These are phyloP conservation scores for Chenopodium formosanum DNA, from an alignment of 148 eudicot species.

Conservation along the genomic window DNA sequence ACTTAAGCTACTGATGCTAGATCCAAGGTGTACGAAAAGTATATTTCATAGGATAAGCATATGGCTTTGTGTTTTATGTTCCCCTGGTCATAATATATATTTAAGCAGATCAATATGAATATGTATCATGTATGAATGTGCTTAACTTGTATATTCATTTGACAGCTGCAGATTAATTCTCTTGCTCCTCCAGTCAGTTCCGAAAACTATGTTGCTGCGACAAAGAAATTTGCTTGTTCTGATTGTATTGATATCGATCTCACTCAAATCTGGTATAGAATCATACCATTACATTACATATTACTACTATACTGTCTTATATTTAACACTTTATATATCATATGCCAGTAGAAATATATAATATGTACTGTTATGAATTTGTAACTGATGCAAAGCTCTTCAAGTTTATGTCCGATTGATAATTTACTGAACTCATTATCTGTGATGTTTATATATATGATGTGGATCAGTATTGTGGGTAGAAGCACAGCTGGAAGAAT, in stretches of 20 bases:
- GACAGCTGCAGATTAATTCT: background rate
- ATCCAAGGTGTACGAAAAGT: conserved; percentile 15
- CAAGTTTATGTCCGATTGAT: background rate
- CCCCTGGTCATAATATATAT: background rate
- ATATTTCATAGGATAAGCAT: background rate
- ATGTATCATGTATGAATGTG: background rate
- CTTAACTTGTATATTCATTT: background rate
- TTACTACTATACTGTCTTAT: background rate
- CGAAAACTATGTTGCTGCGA: conserved; percentile 21
- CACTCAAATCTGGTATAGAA: conserved; percentile 35
- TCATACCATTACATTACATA: background rate
- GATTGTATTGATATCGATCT: conserved; percentile 24
- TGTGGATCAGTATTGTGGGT: background rate
- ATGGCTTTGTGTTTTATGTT: background rate
- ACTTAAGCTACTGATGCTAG: background rate
- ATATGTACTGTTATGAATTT: background rate
- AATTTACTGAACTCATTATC: too few relatives aligned
- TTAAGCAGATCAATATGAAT: background rate
- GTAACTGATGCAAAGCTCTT: background rate
- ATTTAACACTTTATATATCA: too few relatives aligned
- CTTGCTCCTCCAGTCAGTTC: background rate
- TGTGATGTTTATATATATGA: background rate
- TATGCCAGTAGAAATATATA: too few relatives aligned
- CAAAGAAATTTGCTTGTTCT: conserved; percentile 27
- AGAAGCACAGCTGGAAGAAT: conserved; percentile 63